A percentile compares a stretch with the other conserved stretches of the same genome.
Conservation (phyloP, 2,329 filamentous ascomycete genomes). For the Harringtonia lauricola region DNA sequence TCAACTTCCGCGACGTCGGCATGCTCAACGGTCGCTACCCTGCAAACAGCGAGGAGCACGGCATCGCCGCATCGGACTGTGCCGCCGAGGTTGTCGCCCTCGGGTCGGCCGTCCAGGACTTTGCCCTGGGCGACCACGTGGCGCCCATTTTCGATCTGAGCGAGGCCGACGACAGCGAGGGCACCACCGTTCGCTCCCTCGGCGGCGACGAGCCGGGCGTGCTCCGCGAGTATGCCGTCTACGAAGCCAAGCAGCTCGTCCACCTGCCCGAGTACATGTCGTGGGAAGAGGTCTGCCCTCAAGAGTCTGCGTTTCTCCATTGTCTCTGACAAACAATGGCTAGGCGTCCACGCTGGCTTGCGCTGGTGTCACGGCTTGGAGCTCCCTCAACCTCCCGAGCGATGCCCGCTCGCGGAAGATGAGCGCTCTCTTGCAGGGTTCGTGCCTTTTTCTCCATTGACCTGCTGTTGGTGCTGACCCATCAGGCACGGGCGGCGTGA, state of each 20-base stretch:
- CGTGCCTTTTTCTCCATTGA: no score
- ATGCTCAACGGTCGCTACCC: constrained; percentile 17
- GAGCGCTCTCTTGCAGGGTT: background rate
- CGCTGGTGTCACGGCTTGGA: constrained; percentile 15
- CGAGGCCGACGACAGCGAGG: constrained; percentile 6
- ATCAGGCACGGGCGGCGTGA: constrained; percentile 18
- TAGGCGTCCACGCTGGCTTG: constrained; percentile 13
- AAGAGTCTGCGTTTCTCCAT: background rate
- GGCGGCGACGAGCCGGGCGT: constrained; percentile 13
- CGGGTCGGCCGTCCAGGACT: constrained; percentile 11
- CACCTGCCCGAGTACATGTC: constrained; percentile 12
- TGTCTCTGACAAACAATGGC: background rate
- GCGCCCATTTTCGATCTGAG: constrained; percentile 8
- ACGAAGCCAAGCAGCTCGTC: constrained; percentile 11
- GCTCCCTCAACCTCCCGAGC: constrained; percentile 10
- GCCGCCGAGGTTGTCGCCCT: constrained; percentile 15
- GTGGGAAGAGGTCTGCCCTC: constrained; percentile 13
- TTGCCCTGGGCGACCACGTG: constrained; percentile 15
- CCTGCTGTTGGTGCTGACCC: background rate
- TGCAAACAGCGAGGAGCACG: no score
- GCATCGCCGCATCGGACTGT: constrained; percentile 14
- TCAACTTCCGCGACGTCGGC: constrained; percentile 17
- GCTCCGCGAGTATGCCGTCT: constrained; percentile 14
- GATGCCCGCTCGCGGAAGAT: background rate
- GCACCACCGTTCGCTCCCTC: background rate